Conservation (phyloP, 1,284 basidiomycete species). For the Mycosarcoma mackinlayi region DNA sequence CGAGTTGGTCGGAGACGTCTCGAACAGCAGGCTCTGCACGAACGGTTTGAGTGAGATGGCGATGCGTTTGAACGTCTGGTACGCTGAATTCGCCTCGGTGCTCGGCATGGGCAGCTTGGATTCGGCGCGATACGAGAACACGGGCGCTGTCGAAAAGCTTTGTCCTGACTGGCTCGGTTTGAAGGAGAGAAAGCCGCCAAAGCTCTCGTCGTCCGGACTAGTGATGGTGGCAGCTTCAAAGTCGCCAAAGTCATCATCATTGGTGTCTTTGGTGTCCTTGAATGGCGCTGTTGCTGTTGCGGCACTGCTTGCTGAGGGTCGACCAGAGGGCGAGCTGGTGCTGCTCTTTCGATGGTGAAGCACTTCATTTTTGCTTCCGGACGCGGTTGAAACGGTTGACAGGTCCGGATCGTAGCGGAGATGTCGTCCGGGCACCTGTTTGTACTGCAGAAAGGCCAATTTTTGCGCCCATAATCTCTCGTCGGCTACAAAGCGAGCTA, state of each 20-base stretch:
- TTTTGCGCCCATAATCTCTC: conserved; percentile 54
- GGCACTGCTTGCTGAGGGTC: neutral
- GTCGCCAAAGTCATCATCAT: conserved; percentile 84
- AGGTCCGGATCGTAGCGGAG: conserved; percentile 38
- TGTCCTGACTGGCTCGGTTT: conserved; percentile 22
- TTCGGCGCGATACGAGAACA: conserved; percentile 44
- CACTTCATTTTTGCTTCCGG: conserved; percentile 1
- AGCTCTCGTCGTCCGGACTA: conserved; percentile 40
- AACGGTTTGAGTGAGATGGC: conserved; percentile 43
- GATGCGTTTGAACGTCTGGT: conserved; percentile 51
- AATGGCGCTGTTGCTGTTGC: neutral
- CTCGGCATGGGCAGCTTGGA: conserved; percentile 38
- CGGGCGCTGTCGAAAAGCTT: conserved; percentile 40
- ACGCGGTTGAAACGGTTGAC: conserved; percentile 23
- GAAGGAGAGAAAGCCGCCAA: conserved; percentile 75
- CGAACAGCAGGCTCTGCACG: conserved; percentile 39
- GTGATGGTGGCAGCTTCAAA: conserved; percentile 36
- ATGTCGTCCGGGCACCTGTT: conserved; percentile 34
- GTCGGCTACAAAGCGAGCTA: conserved; percentile 54
- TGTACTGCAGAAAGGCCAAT: conserved; percentile 41
- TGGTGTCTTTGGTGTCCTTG: conserved; percentile 18
- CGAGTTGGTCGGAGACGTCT: conserved; percentile 36
- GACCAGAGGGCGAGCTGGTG: neutral
- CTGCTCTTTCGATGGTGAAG: conserved; percentile 9
- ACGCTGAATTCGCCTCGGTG: conserved; percentile 32